These are phyloP conservation scores for Lipomyces japonicus DNA, from an alignment of 805 yeast species.

Conservation along the genomic window DNA sequence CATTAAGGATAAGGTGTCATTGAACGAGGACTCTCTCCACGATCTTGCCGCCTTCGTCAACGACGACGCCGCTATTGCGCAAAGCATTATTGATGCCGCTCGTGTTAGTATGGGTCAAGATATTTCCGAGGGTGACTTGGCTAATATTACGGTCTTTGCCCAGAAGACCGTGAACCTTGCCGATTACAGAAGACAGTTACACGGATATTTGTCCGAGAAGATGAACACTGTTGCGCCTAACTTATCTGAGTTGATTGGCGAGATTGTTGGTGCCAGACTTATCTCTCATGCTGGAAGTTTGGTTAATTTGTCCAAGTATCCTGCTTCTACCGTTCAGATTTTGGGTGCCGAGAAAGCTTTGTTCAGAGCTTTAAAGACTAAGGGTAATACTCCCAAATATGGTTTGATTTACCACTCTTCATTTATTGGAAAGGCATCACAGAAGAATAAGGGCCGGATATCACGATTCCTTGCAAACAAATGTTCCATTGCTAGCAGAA, in stretches of 20 bases:
- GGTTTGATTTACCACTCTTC: constrained; percentile 94
- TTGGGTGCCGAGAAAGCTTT: constrained; percentile 97
- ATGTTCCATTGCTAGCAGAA: constrained; percentile 98
- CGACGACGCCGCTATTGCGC: constrained; percentile 90
- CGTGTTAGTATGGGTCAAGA: constrained; percentile 99
- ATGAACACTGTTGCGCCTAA: constrained; percentile 98
- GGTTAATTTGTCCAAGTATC: constrained; percentile 93
- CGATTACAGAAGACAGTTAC: constrained; percentile 82
- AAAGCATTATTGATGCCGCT: constrained; percentile 89
- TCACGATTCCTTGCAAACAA: constrained; percentile 98
- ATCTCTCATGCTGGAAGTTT: constrained; percentile 98
- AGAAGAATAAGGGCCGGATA: constrained; percentile 98
- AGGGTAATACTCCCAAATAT: constrained; percentile 94
- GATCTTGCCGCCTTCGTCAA: constrained; percentile 85
- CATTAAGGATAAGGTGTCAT: constrained; percentile 81
- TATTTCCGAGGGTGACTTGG: constrained; percentile 90
- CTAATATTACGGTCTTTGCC: constrained; percentile 85
- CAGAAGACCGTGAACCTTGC: constrained; percentile 86
- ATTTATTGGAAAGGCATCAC: constrained; percentile 87
- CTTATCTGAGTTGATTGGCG: constrained; percentile 93
- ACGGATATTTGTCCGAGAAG: constrained; percentile 84
- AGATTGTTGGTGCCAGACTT: constrained; percentile 97
- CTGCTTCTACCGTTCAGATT: constrained; percentile 98
- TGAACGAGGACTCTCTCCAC: constrained; percentile 59
- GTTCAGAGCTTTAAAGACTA: constrained; percentile 85